phyloP scores from a whole-genome alignment of 1,139 yeast species.

The Lodderomyces oxycetoniae region DNA sequence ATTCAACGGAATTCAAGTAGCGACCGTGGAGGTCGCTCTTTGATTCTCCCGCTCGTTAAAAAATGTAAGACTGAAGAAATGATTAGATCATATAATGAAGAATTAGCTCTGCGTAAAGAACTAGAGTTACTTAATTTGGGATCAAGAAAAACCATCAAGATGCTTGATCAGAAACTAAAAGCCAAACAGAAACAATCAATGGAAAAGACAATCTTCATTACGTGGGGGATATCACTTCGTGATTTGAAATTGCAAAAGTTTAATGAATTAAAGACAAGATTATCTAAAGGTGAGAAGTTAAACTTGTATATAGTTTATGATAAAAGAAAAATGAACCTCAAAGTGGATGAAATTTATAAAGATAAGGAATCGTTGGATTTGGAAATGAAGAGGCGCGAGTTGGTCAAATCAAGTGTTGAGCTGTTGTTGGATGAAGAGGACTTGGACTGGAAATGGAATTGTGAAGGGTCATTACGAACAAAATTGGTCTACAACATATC shows the following conservation, averaged over 20 bases:
- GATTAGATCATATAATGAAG: conserved; percentile 30
- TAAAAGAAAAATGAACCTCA: conserved; percentile 1
- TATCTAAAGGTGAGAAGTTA: conserved; percentile 33
- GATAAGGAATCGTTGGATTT: conserved; percentile 17
- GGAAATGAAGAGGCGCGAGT: conserved; percentile 30
- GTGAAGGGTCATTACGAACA: conserved; percentile 28
- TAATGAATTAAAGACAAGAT: conserved; percentile 29
- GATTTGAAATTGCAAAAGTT: conserved; percentile 39
- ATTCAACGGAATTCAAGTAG: conserved; percentile 17
- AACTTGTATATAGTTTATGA: conserved; percentile 7
- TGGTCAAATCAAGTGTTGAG: conserved; percentile 20
- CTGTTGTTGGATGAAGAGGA: conserved; percentile 24
- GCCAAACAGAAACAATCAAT: conserved; percentile 16
- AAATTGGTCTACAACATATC: conserved; percentile 19
- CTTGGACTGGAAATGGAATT: conserved; percentile 23
- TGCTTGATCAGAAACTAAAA: conserved; percentile 13
- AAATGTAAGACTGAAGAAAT: conserved; percentile 26
- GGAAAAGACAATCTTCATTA: conserved; percentile 29
- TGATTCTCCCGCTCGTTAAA: conserved; percentile 27
- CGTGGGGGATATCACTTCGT: conserved; percentile 38
- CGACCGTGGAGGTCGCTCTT: neutral
- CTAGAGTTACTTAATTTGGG: conserved; percentile 33
- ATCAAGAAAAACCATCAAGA: conserved; percentile 28
- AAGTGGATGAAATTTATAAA: neutral
- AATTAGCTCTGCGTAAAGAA: conserved; percentile 31